These are phyloP conservation scores for Cystofilobasidium capitatum DNA, from an alignment of 768 basidiomycete genomes.

Conservation along the genomic window DNA sequence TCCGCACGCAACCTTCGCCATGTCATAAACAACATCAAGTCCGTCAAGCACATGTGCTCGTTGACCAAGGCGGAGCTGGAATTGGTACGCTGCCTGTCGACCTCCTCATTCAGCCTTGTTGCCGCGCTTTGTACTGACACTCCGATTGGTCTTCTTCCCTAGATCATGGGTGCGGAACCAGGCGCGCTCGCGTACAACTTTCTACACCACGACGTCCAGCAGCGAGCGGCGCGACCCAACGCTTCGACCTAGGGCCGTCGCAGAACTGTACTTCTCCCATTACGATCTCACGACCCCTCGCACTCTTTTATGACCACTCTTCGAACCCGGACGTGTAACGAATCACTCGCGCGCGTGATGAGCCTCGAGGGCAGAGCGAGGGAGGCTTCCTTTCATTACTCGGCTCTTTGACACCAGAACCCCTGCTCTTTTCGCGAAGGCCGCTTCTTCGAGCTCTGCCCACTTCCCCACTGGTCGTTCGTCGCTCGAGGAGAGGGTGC, in stretches of 20 bases:
- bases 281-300: not conserved
- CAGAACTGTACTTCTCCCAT: not conserved
- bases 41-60: constrained; percentile 20
- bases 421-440: no score
- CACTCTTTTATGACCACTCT: no score
- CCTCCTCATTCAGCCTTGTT: not conserved
- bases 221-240: not conserved
- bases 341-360: no score
- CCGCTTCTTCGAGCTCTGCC: no score
- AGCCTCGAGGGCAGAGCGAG: no score
- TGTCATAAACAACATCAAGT: constrained; percentile 18
- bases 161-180: constrained; percentile 24
- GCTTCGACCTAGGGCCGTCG: not conserved
- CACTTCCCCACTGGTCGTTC: no score
- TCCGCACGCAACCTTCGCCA: constrained; percentile 17
- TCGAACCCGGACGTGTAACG: no score
- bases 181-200: constrained; percentile 9
- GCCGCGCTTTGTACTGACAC: no score
- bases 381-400: no score
- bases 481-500: no score
- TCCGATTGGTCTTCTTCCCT: not conserved
- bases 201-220: constrained; percentile 17
- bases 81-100: not conserved
- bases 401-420: no score
- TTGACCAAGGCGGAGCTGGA: constrained; percentile 5